These are phyloP conservation scores for Misopates orontium DNA, from an alignment of 257 asterid genomes.

Conservation along the genomic window DNA sequence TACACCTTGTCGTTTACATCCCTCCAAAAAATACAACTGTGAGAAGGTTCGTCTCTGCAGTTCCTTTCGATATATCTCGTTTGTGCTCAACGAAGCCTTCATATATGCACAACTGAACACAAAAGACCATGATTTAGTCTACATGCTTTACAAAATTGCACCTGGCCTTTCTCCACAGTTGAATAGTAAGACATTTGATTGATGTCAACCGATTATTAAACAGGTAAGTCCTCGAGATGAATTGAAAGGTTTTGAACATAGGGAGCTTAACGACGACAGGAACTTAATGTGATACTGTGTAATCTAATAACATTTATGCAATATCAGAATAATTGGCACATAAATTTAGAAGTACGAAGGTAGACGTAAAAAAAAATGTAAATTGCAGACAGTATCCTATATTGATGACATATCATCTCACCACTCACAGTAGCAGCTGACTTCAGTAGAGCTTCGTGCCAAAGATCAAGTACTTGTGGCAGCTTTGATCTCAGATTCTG, in stretches of 20 bases:
- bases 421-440: constrained; percentile 1
- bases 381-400: constrained; percentile 2
- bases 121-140: neutral
- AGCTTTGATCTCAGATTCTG: constrained; percentile 54
- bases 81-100: constrained; percentile 12
- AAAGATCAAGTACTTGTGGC: constrained; percentile 55
- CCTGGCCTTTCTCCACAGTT: too few relatives aligned
- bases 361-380: neutral
- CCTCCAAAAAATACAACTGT: constrained; percentile 2
- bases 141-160: too few relatives aligned
- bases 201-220: too few relatives aligned
- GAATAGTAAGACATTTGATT: too few relatives aligned
- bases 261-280: too few relatives aligned
- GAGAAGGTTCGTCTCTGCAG: neutral
- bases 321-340: too few relatives aligned
- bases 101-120: constrained; percentile 11
- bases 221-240: too few relatives aligned
- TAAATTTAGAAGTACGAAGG: neutral
- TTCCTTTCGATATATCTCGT: neutral
- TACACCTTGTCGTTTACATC: constrained; percentile 17
- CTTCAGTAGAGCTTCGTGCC: constrained; percentile 10
- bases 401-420: constrained; percentile 23
- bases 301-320: too few relatives aligned
- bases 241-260: too few relatives aligned
- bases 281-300: too few relatives aligned